A percentile compares a stretch with the other conserved stretches of the same genome.
phyloP scores from a whole-genome alignment of 2,329 filamentous ascomycete species.

The Didymella pinodella region DNA sequence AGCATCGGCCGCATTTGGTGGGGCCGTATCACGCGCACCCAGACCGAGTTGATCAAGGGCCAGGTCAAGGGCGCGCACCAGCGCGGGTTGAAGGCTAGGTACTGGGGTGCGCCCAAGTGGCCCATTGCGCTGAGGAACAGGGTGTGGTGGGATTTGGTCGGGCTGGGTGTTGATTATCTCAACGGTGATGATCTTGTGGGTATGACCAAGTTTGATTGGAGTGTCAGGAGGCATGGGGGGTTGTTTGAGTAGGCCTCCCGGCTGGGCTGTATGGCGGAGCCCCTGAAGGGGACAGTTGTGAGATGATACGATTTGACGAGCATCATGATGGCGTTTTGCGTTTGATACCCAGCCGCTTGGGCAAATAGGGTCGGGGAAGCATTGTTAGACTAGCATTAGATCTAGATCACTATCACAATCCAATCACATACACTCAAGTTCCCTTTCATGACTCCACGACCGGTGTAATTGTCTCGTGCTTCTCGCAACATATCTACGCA shows the following conservation, averaged over 20 bases:
- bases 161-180: conserved; percentile 64
- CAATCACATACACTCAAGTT: background rate
- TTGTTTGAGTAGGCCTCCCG: conserved; percentile 26
- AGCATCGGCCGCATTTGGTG: conserved; percentile 62
- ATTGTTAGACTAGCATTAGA: conserved; percentile 6
- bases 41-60: conserved; percentile 57
- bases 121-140: conserved; percentile 62
- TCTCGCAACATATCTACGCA: background rate
- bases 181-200: conserved; percentile 65
- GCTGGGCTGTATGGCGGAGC: too few species aligned
- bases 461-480: too few species aligned
- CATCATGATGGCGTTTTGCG: conserved; percentile 14
- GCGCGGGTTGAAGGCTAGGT: conserved; percentile 63
- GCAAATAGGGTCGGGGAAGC: too few species aligned
- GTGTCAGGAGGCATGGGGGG: conserved; percentile 35
- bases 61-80: conserved; percentile 62
- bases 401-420: background rate
- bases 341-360: conserved; percentile 5
- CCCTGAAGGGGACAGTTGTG: too few species aligned
- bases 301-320: conserved; percentile 6
- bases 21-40: conserved; percentile 56
- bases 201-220: conserved; percentile 60
- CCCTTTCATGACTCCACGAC: background rate
- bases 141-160: conserved; percentile 62
- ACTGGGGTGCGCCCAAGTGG: conserved; percentile 66